These are phyloP conservation scores for Rhynchosporium secalis DNA, from an alignment of 2,329 filamentous ascomycete species.

Conservation along the genomic window DNA sequence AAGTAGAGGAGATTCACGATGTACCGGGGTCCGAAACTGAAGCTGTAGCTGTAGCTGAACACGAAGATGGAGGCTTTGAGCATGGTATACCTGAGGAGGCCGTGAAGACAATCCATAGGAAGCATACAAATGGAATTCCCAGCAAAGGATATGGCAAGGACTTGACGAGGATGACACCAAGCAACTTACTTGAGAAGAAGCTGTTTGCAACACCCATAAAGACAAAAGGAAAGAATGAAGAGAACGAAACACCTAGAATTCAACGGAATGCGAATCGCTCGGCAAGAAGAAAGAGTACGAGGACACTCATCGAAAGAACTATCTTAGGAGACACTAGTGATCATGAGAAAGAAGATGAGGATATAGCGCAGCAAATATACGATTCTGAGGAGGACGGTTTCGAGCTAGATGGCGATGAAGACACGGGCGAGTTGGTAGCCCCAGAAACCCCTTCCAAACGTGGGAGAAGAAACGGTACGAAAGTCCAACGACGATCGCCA, in stretches of 20 bases:
- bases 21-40: background rate
- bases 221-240: slow-evolving; percentile 17
- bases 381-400: slow-evolving; percentile 53
- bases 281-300: slow-evolving; percentile 80
- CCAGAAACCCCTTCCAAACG: slow-evolving; percentile 55
- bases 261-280: slow-evolving; percentile 68
- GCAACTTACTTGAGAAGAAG: slow-evolving; percentile 26
- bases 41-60: background rate
- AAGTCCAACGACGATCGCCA: slow-evolving; percentile 54
- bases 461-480: slow-evolving; percentile 48
- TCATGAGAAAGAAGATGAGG: slow-evolving; percentile 69
- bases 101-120: slow-evolving; percentile 3
- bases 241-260: slow-evolving; percentile 34
- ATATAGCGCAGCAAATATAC: slow-evolving; percentile 69
- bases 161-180: slow-evolving; percentile 29
- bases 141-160: background rate
- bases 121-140: slow-evolving; percentile 1
- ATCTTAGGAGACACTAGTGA: slow-evolving; percentile 64
- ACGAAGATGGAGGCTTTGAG: slow-evolving; percentile 4
- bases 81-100: background rate
- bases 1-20: background rate
- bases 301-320: slow-evolving; percentile 71
- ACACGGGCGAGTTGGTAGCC: slow-evolving; percentile 37
- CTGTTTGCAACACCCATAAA: slow-evolving; percentile 39
- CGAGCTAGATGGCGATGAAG: slow-evolving; percentile 36